Evolutionary conservation across 768 basidiomycete genomes (phyloP).

Genomic region (Suillus luteus): DNA sequence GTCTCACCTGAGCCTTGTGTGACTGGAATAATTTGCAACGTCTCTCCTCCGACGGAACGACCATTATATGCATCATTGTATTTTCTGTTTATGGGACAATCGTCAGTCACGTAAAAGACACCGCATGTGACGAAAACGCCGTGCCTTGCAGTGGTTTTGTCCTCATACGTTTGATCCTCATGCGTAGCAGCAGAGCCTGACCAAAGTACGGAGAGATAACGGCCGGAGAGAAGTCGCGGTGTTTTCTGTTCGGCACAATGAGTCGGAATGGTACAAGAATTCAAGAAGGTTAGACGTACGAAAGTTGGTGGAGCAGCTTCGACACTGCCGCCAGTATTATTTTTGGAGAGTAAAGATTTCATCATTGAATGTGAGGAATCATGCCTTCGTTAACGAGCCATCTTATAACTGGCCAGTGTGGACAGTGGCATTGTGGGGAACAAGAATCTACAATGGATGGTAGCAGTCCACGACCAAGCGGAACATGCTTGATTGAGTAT

Average conservation of each 20-base stretch:
- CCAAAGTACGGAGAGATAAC: background rate
- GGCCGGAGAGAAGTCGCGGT: background rate
- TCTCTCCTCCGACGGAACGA: background rate
- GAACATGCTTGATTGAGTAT: background rate
- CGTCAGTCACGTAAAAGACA: background rate
- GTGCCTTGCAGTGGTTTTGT: background rate
- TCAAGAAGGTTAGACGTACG: background rate
- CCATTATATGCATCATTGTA: no score
- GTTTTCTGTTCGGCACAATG: background rate
- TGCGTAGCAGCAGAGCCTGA: background rate
- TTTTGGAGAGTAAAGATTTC: background rate
- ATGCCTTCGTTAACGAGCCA: background rate
- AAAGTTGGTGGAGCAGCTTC: background rate
- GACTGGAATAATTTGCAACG: no score
- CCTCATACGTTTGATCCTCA: background rate
- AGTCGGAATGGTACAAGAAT: background rate
- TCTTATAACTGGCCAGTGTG: background rate
- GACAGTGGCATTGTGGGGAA: background rate
- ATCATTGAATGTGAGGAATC: background rate
- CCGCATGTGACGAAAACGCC: background rate
- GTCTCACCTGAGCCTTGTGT: background rate
- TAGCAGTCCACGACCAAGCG: slow-evolving; percentile 2
- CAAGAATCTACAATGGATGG: background rate
- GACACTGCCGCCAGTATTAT: background rate
- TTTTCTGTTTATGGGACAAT: background rate